Base-by-base conservation (phyloP, 345 rosid species). In the Trapa bicornis region DNA sequence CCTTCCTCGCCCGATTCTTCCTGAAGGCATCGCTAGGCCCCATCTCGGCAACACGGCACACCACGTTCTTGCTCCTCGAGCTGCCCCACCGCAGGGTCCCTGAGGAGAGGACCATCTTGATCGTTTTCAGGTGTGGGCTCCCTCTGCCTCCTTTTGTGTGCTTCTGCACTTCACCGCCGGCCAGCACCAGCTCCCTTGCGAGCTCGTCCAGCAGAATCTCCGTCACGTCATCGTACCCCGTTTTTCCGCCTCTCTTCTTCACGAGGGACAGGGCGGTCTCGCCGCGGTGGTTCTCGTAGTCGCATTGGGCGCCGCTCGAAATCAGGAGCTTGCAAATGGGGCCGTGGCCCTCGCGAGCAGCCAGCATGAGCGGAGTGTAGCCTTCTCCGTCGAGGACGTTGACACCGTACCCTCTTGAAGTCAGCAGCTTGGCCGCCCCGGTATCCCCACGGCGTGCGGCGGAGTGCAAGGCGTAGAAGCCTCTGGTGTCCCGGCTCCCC, bases 331-430 rank as follows among this genome's bases (percentile, higher is more conserved):
- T 75, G 10, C 99, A 86, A 74, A 83, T 77, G 38, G 79, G 67
- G 17, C 82, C 73, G 61, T 85, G 89, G 39, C 96, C 97, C 79
- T 84, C 91, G 70, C 76, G 86, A 6, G 97, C 99, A 11, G 97
- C 97, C 66, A 94, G 78, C 96, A 94, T 94, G 32, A 94, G 87
- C 1, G 99, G 93, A 65, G 97, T 87, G 75, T 87, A 85, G n/a
- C 90, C 95, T n/a, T 86, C 86, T 37, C 87, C 89, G 47, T 91
- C 93, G 0, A 83, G 83, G 39, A 89, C 71, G 68, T 89, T 92
- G 13, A 85, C 86, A 76, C 82, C 89, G 65, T 85, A 89, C 22
- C 91, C 96, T 67, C 81, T 85, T 33, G 80, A 83, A 22, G 79
- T 75, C 76, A 94, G 72, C 68, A 91, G 78, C 74, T 73, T 72